Conservation (phyloP, 495 filamentous ascomycete genomes). For the Pyrenopolyporus hunteri region DNA sequence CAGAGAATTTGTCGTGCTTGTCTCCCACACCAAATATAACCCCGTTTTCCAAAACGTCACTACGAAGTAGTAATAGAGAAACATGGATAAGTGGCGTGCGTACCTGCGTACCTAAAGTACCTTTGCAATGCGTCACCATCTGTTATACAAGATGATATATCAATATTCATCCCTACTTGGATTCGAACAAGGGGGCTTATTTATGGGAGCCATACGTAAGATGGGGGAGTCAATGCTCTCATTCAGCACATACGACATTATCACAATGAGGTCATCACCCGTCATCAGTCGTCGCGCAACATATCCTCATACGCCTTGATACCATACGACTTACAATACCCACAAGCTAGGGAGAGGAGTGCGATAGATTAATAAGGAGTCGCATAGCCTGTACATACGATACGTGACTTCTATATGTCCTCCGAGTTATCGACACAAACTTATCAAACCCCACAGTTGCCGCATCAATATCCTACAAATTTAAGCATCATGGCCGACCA, state of each 20-base stretch:
- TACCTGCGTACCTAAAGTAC: too few species aligned
- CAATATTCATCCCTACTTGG: too few species aligned
- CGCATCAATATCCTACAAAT: background rate
- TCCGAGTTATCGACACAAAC: too few species aligned
- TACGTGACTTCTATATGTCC: too few species aligned
- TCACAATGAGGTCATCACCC: conserved; percentile 10
- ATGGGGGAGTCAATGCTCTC: background rate
- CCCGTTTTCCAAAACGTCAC: too few species aligned
- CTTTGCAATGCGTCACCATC: background rate
- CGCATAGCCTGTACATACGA: too few species aligned
- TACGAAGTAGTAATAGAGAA: too few species aligned
- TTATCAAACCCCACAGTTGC: too few species aligned
- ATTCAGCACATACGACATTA: background rate
- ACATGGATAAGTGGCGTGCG: too few species aligned
- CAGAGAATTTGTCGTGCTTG: too few species aligned
- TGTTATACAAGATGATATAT: background rate
- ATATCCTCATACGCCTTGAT: background rate
- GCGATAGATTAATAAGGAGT: background rate
- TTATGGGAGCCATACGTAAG: background rate
- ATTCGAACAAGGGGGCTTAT: background rate
- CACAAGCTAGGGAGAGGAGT: background rate
- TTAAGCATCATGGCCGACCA: conserved; percentile 9
- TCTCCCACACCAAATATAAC: too few species aligned
- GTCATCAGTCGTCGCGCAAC: background rate
- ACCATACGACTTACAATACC: too few species aligned